Percentiles rank a stretch among this genome's conserved stretches.
phyloP scores from a whole-genome alignment of 345 rosid genomes.

The Gossypium rotundifolium region DNA sequence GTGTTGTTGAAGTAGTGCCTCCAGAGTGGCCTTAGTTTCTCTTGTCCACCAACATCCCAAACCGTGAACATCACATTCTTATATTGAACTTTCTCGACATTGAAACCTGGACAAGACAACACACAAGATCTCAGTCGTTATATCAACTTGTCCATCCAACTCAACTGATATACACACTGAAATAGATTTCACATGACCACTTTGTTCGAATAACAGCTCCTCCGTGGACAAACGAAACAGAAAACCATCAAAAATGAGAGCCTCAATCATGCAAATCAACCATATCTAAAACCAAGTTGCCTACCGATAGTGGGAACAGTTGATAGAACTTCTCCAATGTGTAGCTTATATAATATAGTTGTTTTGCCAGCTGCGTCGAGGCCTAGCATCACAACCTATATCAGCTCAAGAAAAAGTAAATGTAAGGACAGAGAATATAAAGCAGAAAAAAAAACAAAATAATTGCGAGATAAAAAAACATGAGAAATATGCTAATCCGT shows the following conservation, averaged over 20 bases:
- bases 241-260: neutral
- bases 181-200: neutral
- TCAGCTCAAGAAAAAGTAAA: constrained; percentile 22
- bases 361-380: constrained; percentile 98
- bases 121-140: neutral
- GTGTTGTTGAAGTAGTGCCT: constrained; percentile 98
- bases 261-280: neutral
- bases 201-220: neutral
- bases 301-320: constrained; percentile 96
- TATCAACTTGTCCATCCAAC: neutral
- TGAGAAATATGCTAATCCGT: neutral
- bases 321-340: constrained; percentile 93
- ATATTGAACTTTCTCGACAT: constrained; percentile 98
- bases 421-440: neutral
- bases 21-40: constrained; percentile 96
- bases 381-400: constrained; percentile 94
- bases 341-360: constrained; percentile 88
- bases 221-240: neutral
- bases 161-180: neutral
- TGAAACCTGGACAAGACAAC: constrained; percentile 60
- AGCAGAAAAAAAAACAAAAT: neutral
- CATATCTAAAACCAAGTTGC: constrained; percentile 10
- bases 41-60: constrained; percentile 99
- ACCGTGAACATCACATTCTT: constrained; percentile 96
- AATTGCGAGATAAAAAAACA: neutral